Percentiles rank a stretch among this genome's conserved stretches.
Conservation (phyloP, 2,329 filamentous ascomycete genomes). For the Xylariaceae sp. region DNA sequence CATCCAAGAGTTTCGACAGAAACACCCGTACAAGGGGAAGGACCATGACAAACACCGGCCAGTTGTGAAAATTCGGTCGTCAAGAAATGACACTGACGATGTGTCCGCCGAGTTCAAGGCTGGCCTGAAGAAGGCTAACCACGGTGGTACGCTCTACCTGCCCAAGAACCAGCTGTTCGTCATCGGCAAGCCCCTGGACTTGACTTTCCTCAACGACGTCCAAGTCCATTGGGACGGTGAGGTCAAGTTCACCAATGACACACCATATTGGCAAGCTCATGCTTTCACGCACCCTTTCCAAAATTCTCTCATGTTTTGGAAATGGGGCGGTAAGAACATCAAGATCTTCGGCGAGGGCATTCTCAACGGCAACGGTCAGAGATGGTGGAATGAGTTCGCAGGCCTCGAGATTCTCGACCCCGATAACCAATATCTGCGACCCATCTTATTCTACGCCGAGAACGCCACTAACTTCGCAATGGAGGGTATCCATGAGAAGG, state of each 20-base stretch:
- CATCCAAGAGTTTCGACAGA: slow-evolving; percentile 47
- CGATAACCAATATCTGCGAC: slow-evolving; percentile 62
- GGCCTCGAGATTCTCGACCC: slow-evolving; percentile 56
- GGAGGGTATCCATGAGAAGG: slow-evolving; percentile 64
- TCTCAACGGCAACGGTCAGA: slow-evolving; percentile 61
- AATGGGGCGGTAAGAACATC: slow-evolving; percentile 68
- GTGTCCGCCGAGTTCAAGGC: slow-evolving; percentile 61
- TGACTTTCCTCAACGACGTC: slow-evolving; percentile 64
- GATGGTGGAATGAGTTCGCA: slow-evolving; percentile 52
- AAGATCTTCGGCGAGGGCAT: slow-evolving; percentile 64
- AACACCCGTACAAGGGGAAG: slow-evolving; percentile 45
- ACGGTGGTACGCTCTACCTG: slow-evolving; percentile 63
- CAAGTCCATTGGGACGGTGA: slow-evolving; percentile 66
- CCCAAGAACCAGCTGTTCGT: slow-evolving; percentile 61
- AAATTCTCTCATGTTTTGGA: slow-evolving; percentile 66
- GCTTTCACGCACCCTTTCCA: slow-evolving; percentile 52
- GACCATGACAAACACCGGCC: slow-evolving; percentile 32
- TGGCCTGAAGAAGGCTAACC: slow-evolving; percentile 62
- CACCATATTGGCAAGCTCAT: slow-evolving; percentile 51
- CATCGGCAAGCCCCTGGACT: slow-evolving; percentile 64
- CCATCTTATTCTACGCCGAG: slow-evolving; percentile 66
- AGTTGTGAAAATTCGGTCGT: slow-evolving; percentile 58
- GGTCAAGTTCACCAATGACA: slow-evolving; percentile 55
- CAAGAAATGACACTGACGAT: slow-evolving; percentile 61
- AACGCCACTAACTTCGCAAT: slow-evolving; percentile 65